phyloP scores from a whole-genome alignment of 2,329 filamentous ascomycete species.

The Hymenoscyphus fraxineus region DNA sequence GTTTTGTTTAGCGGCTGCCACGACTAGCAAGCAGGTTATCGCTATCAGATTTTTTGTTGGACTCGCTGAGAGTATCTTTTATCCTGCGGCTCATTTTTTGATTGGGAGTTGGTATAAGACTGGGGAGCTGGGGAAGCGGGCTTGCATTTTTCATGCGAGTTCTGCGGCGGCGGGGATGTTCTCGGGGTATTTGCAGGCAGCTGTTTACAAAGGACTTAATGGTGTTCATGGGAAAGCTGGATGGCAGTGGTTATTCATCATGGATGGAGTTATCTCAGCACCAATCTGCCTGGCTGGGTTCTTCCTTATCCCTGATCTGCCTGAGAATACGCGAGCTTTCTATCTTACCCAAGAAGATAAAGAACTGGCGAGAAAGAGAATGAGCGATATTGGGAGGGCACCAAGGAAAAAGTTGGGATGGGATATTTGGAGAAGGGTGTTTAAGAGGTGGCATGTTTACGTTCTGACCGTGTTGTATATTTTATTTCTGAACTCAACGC shows the following conservation, averaged over 20 bases:
- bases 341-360: slow-evolving; percentile 24
- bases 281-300: slow-evolving; percentile 33
- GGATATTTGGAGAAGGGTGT: slow-evolving; percentile 28
- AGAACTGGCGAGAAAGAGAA: slow-evolving; percentile 23
- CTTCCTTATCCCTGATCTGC: slow-evolving; percentile 30
- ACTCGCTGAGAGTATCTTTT: slow-evolving; percentile 27
- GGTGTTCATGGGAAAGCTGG: slow-evolving; percentile 38
- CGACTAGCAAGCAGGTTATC: slow-evolving; percentile 33
- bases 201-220: slow-evolving; percentile 40
- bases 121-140: slow-evolving; percentile 41
- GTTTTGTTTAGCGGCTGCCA: slow-evolving; percentile 39
- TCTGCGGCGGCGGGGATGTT: slow-evolving; percentile 41
- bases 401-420: slow-evolving; percentile 30
- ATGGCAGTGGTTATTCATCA: slow-evolving; percentile 47
- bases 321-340: slow-evolving; percentile 30
- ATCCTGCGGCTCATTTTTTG: slow-evolving; percentile 29
- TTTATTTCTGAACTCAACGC: slow-evolving; percentile 38
- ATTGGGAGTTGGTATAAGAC: slow-evolving; percentile 45
- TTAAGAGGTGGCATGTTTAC: slow-evolving; percentile 39
- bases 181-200: slow-evolving; percentile 43
- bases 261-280: slow-evolving; percentile 39
- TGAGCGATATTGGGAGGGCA: slow-evolving; percentile 28
- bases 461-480: slow-evolving; percentile 38
- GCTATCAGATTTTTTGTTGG: slow-evolving; percentile 45
- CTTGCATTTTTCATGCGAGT: slow-evolving; percentile 41